phyloP scores from a whole-genome alignment of 176 grass and related monocot genomes.

The Juncus effusus region DNA sequence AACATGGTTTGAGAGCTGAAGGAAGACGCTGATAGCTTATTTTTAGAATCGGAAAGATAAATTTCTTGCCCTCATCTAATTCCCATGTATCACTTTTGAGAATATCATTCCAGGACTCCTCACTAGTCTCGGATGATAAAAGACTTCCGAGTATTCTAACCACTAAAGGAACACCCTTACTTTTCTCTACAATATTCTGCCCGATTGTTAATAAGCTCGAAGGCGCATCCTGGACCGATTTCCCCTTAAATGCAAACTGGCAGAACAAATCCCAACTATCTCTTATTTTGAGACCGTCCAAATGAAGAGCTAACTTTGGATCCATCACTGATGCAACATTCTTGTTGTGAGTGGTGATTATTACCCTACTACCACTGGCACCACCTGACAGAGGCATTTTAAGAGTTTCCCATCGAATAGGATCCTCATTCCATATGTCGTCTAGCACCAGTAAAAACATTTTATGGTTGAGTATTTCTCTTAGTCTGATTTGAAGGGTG shows the following conservation, averaged over 20 bases:
- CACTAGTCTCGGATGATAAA: neutral
- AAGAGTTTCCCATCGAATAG: constrained; percentile 12
- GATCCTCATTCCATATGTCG: constrained; percentile 29
- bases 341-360: constrained; percentile 21
- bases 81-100: constrained; percentile 25
- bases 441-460: neutral
- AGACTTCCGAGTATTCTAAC: neutral
- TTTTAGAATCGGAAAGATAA: constrained; percentile 16
- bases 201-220: neutral
- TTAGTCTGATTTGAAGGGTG: no score
- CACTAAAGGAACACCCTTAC: constrained; percentile 26
- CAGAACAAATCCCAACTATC: neutral
- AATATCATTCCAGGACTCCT: constrained; percentile 19
- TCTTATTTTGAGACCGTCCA: neutral
- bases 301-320: neutral
- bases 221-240: neutral
- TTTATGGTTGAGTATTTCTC: no score
- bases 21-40: constrained; percentile 26
- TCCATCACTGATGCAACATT: neutral
- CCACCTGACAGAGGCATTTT: neutral
- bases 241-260: no score
- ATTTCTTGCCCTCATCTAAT: neutral
- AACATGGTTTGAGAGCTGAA: constrained; percentile 31
- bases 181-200: constrained; percentile 12
- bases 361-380: constrained; percentile 9